A percentile compares a stretch with the other conserved stretches of the same genome.
Evolutionary conservation across 371 early-diverging fungal genomes (phyloP).

Genomic region (Catenaria anguillulae): DNA sequence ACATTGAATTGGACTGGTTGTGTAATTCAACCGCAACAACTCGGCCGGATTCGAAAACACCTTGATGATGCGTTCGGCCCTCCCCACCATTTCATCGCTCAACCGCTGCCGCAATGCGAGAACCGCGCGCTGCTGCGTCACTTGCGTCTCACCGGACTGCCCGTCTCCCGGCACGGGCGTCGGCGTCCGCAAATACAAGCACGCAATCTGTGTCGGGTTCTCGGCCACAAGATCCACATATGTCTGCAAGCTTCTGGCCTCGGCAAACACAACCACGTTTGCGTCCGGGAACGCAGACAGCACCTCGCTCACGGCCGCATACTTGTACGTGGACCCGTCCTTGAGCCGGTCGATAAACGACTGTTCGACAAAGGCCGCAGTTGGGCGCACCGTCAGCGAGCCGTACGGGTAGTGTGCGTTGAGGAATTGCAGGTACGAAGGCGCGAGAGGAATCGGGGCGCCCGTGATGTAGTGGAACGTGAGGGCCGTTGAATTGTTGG

Average conservation of each 20-base stretch:
- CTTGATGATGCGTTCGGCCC: not conserved
- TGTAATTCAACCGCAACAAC: not conserved
- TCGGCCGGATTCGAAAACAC: not conserved
- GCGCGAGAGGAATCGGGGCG: not conserved
- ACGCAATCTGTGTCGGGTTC: not conserved
- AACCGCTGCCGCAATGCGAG: not conserved
- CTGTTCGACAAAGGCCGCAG: not conserved
- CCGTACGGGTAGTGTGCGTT: not conserved
- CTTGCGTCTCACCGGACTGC: not conserved
- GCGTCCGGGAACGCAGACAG: not conserved
- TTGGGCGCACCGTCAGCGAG: not conserved
- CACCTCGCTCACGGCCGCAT: not conserved
- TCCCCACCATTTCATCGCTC: not conserved
- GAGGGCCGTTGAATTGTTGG: no score
- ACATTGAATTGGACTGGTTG: not conserved
- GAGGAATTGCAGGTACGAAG: not conserved
- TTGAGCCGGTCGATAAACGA: not conserved
- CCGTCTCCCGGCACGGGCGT: not conserved
- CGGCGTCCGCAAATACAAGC: not conserved
- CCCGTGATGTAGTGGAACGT: conserved; percentile 3
- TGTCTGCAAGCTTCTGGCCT: no score
- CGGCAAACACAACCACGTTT: not conserved
- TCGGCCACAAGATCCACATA: not conserved
- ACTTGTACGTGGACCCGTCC: not conserved
- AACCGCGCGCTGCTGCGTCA: not conserved